Evolutionary conservation across 352 stramenopile genomes (phyloP).

Genomic region (Globisporangium nagaii): DNA sequence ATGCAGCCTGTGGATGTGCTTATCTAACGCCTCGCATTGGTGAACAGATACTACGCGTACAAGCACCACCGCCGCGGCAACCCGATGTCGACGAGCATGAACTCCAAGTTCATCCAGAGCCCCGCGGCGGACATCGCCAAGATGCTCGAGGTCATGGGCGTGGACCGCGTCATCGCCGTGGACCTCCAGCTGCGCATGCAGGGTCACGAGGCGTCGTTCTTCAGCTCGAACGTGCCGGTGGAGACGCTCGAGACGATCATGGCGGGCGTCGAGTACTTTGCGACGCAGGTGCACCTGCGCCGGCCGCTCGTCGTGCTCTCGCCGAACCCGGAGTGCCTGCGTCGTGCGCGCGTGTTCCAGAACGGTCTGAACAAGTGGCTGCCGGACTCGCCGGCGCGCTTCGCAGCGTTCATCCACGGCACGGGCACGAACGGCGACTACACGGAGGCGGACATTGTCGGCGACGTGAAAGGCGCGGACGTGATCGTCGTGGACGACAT

Average conservation of each 20-base stretch:
- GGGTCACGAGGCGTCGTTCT: slow-evolving; percentile 89
- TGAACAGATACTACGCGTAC: slow-evolving; percentile 87
- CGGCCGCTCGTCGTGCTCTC: slow-evolving; percentile 83
- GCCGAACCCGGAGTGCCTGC: slow-evolving; percentile 84
- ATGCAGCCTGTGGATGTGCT: neutral
- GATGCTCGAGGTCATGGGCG: slow-evolving; percentile 93
- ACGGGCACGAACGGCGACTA: slow-evolving; percentile 47
- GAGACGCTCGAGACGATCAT: slow-evolving; percentile 92
- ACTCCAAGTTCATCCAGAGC: slow-evolving; percentile 91
- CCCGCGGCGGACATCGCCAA: slow-evolving; percentile 85
- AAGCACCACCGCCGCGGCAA: slow-evolving; percentile 89
- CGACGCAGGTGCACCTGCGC: slow-evolving; percentile 74
- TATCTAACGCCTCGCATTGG: neutral
- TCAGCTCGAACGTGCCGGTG: slow-evolving; percentile 86
- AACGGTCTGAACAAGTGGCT: slow-evolving; percentile 85
- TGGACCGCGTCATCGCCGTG: slow-evolving; percentile 91
- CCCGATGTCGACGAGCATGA: slow-evolving; percentile 82
- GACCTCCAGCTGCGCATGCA: slow-evolving; percentile 90
- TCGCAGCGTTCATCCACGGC: slow-evolving; percentile 81
- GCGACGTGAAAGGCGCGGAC: slow-evolving; percentile 84
- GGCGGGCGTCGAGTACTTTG: slow-evolving; percentile 90
- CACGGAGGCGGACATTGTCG: slow-evolving; percentile 81
- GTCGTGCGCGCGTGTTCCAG: slow-evolving; percentile 83
- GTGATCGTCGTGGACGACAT: slow-evolving; percentile 92
- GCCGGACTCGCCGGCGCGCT: slow-evolving; percentile 68